These are phyloP conservation scores for Solanum chacoense DNA, from an alignment of 305 asterid genomes.

Conservation along the genomic window DNA sequence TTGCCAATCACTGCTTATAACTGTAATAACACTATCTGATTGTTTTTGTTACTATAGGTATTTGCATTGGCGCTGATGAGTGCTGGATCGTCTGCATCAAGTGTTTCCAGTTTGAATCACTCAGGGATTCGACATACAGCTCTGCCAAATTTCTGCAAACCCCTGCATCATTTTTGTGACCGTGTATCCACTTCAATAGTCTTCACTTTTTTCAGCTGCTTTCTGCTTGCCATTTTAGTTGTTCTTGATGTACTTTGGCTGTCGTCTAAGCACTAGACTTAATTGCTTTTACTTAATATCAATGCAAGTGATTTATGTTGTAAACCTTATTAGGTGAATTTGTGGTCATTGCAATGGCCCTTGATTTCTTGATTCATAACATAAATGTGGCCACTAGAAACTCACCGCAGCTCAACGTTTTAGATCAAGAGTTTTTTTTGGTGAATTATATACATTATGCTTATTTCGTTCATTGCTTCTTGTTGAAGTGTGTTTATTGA, in stretches of 20 bases:
- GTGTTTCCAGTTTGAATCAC: constrained; percentile 69
- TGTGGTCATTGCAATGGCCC: background rate
- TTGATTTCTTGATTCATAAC: background rate
- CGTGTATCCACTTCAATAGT: constrained; percentile 66
- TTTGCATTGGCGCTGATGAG: constrained; percentile 71
- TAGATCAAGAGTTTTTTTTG: background rate
- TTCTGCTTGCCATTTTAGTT: constrained; percentile 49
- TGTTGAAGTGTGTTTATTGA: too few relatives aligned
- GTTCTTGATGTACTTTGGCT: constrained; percentile 62
- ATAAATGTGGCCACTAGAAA: background rate
- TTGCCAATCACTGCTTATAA: background rate
- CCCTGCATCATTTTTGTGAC: constrained; percentile 56
- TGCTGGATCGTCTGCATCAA: constrained; percentile 87
- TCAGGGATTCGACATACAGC: constrained; percentile 67
- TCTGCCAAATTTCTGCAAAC: constrained; percentile 79
- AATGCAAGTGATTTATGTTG: background rate
- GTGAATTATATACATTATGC: background rate
- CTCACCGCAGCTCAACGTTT: background rate
- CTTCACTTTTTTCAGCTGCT: constrained; percentile 52
- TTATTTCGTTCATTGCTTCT: background rate
- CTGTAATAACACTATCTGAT: background rate
- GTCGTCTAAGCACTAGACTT: constrained; percentile 27
- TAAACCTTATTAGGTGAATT: background rate
- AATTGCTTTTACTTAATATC: background rate
- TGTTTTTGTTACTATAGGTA: constrained; percentile 22